Evolutionary conservation across 2,329 filamentous ascomycete species (phyloP).

Genomic region (Diaporthe humulicola): DNA sequence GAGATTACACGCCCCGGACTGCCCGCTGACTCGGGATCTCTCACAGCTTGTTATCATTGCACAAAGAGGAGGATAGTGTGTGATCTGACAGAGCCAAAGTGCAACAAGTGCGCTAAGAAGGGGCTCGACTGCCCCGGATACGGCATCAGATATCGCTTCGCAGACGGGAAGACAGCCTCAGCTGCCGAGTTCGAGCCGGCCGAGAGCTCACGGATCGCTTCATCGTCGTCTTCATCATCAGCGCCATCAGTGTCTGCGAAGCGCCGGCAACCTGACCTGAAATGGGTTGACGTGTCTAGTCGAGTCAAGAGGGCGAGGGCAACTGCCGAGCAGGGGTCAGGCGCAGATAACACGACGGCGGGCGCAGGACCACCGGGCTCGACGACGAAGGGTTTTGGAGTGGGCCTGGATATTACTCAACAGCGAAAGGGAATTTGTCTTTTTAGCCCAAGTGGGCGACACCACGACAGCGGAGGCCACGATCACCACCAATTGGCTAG

Average conservation of each 20-base stretch:
- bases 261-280: slow-evolving; percentile 19
- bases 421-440: not conserved
- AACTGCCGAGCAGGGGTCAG: not conserved
- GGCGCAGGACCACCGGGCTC: not conserved
- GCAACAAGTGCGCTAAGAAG: slow-evolving; percentile 38
- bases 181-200: slow-evolving; percentile 1
- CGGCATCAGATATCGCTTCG: slow-evolving; percentile 38
- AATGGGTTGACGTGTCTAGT: slow-evolving; percentile 33
- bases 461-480: not conserved
- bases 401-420: not conserved
- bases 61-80: slow-evolving; percentile 40
- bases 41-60: slow-evolving; percentile 38
- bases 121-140: slow-evolving; percentile 38
- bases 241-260: not conserved
- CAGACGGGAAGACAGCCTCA: slow-evolving; percentile 21
- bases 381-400: not conserved
- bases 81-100: slow-evolving; percentile 35
- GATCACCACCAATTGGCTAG: not conserved
- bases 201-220: not conserved
- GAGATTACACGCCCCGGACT: not conserved
- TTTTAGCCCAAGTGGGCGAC: not conserved
- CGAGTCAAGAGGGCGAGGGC: slow-evolving; percentile 10
- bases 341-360: not conserved
- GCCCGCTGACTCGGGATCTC: not conserved
- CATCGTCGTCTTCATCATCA: not conserved